Base-by-base conservation (phyloP, 208 protist genomes). In the Acanthamoeba culbertsoni region DNA sequence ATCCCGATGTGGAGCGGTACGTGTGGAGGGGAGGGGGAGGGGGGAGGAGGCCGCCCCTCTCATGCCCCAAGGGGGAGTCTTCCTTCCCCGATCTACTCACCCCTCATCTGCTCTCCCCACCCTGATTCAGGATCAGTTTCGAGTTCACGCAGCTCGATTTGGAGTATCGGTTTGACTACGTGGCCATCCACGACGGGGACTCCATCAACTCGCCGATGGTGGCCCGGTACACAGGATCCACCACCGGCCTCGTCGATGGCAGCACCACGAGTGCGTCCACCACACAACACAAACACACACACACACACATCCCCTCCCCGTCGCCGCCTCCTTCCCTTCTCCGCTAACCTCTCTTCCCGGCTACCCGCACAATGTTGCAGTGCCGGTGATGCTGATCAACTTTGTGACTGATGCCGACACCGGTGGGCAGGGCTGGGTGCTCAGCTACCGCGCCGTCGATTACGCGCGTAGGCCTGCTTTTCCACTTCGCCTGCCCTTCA, bases 401-500 rank as follows among this genome's bases (percentile, higher is more conserved):
- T 88, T 88, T 62, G 79, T 88, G 0, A 88, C 45, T 18, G 79
- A 88, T 53, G 1, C 31, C 18, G 28, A 42, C 28, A 88, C 53
- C n/a, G 31, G 16, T 12, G 79, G 6, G 7, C 1, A 62, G 2
- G 79, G 79, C 53, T 88, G 79, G 79, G 2, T 45, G 1, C 79
- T 88, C 51, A 63, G 62, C n/a, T 88, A 88, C 28, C 26, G n/a
- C 28, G 79, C 79, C 18, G 45, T 65, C 45, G n/a, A 88, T 46
- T 88, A 40, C 62, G 79, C 33, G 28, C 28, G 79, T 88, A 88
- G 12, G 53, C 16, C 28, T 2, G n/a, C 1, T 26, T n/a, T n/a
- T n/a, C n/a, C n/a, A n/a, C n/a, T n/a, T n/a, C n/a, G n/a, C n/a
- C n/a, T n/a, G n/a, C n/a, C n/a, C n/a, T n/a, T n/a, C n/a, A n/a